Percentiles rank a stretch among this genome's conserved stretches.
These are phyloP conservation scores for Starmerella powellii DNA, from an alignment of 805 yeast genomes.

Conservation along the genomic window DNA sequence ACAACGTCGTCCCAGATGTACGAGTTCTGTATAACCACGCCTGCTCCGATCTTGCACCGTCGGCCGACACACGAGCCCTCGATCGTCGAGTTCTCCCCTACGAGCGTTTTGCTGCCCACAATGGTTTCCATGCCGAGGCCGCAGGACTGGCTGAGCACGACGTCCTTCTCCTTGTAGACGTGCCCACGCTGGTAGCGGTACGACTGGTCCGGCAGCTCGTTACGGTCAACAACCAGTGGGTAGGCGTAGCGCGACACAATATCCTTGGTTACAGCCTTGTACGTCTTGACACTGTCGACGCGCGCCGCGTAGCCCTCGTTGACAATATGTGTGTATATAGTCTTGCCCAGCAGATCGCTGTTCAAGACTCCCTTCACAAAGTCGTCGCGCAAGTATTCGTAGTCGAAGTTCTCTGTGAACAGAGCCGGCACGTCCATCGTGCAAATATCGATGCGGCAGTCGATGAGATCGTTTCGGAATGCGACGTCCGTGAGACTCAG, in stretches of 20 bases:
- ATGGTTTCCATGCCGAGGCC: slow-evolving; percentile 61
- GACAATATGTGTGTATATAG: slow-evolving; percentile 77
- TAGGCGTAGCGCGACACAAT: slow-evolving; percentile 84
- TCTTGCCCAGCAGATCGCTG: slow-evolving; percentile 79
- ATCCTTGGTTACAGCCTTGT: slow-evolving; percentile 83
- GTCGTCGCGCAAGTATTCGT: slow-evolving; percentile 73
- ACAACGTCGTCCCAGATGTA: slow-evolving; percentile 78
- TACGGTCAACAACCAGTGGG: slow-evolving; percentile 81
- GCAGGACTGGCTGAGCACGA: slow-evolving; percentile 89
- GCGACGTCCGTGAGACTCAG: slow-evolving; percentile 60
- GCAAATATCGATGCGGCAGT: slow-evolving; percentile 93
- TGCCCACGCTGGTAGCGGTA: slow-evolving; percentile 75
- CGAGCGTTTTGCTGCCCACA: slow-evolving; percentile 62
- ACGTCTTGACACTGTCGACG: slow-evolving; percentile 91
- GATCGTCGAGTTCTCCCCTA: slow-evolving; percentile 63
- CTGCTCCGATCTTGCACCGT: slow-evolving; percentile 69
- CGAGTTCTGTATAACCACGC: slow-evolving; percentile 57
- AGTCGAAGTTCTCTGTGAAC: slow-evolving; percentile 93
- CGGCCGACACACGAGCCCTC: slow-evolving; percentile 73
- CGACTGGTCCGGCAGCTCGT: slow-evolving; percentile 46
- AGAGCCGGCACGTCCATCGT: slow-evolving; percentile 89
- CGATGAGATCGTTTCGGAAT: slow-evolving; percentile 84
- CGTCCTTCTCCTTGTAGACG: slow-evolving; percentile 76
- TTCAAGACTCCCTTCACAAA: slow-evolving; percentile 84
- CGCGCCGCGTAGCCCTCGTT: slow-evolving; percentile 79